phyloP scores from a whole-genome alignment of 495 filamentous ascomycete species.

The Daldinia childiae region DNA sequence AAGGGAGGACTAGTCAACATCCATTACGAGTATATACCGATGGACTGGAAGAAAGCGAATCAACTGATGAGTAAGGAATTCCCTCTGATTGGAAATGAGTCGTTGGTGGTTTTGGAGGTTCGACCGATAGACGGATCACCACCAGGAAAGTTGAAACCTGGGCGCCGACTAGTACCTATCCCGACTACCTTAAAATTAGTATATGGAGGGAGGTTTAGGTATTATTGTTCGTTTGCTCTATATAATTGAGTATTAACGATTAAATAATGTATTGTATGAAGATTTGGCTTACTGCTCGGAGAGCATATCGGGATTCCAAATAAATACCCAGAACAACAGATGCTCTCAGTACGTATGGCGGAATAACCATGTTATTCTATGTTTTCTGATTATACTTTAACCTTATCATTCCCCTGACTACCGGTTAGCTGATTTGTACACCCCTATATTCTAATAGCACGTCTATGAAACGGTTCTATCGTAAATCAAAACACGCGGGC shows the following conservation, averaged over 20 bases:
- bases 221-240: background rate
- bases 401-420: too few species aligned
- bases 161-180: background rate
- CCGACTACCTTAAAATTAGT: background rate
- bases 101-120: background rate
- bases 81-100: background rate
- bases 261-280: background rate
- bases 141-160: background rate
- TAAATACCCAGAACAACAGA: too few species aligned
- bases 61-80: background rate
- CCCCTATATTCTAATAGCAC: too few species aligned
- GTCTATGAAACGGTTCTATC: too few species aligned
- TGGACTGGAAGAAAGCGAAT: background rate
- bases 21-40: background rate
- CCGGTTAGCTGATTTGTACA: too few species aligned
- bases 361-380: too few species aligned
- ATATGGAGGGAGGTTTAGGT: background rate
- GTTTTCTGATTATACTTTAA: too few species aligned
- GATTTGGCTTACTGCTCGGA: background rate
- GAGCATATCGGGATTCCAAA: background rate
- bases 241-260: background rate
- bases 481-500: too few species aligned
- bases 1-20: background rate
- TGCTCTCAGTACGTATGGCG: too few species aligned
- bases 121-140: background rate